phyloP scores from a whole-genome alignment of 2,329 filamentous ascomycete genomes.

The Xylaria sp. region DNA sequence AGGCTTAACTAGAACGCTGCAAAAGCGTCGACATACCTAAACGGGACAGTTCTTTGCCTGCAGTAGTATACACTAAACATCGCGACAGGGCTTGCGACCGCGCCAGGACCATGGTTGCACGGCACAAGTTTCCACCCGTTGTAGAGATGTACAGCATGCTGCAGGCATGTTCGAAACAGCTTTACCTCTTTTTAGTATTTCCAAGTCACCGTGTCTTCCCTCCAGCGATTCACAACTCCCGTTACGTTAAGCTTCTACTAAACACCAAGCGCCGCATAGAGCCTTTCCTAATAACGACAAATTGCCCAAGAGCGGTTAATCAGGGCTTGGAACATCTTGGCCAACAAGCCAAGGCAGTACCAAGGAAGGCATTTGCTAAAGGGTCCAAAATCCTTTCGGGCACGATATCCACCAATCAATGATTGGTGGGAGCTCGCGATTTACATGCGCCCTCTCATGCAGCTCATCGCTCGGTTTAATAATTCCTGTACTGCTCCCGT shows the following conservation, averaged over 20 bases:
- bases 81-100: slow-evolving; percentile 24
- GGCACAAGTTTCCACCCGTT: slow-evolving; percentile 2
- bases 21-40: slow-evolving; percentile 15
- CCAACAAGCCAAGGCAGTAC: slow-evolving; percentile 7
- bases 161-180: slow-evolving; percentile 9
- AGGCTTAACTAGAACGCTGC: not conserved
- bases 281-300: slow-evolving; percentile 33
- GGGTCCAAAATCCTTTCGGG: slow-evolving; percentile 26
- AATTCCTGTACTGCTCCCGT: not conserved
- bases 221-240: not conserved
- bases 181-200: not conserved
- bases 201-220: not conserved
- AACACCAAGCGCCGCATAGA: slow-evolving; percentile 33
- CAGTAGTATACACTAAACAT: not conserved
- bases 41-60: not conserved
- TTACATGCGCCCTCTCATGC: slow-evolving; percentile 29
- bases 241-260: slow-evolving; percentile 33
- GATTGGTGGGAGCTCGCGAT: slow-evolving; percentile 33
- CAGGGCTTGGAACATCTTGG: slow-evolving; percentile 33
- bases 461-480: slow-evolving; percentile 20
- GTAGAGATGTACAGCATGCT: not conserved
- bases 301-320: slow-evolving; percentile 38
- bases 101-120: slow-evolving; percentile 12
- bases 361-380: slow-evolving; percentile 12
- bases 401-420: slow-evolving; percentile 22